Evolutionary conservation across 306 rosid genomes (phyloP).

Genomic region (Dryas octopetala): DNA sequence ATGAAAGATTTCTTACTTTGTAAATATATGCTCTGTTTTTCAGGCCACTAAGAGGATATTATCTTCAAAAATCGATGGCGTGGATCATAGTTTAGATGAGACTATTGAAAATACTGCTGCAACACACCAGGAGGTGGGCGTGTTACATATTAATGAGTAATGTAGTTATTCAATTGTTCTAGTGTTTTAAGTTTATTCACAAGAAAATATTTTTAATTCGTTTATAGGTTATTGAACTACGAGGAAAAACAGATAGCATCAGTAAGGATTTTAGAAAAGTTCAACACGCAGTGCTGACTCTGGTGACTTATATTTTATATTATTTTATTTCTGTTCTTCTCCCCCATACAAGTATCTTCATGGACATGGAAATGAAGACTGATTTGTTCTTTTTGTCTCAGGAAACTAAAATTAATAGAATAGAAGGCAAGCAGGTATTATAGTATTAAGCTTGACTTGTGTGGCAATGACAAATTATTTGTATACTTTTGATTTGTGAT

Average conservation of each 20-base stretch:
- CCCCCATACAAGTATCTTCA: slow-evolving; percentile 3
- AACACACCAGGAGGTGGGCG: slow-evolving; percentile 61
- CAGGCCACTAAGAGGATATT: slow-evolving; percentile 68
- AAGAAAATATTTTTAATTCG: slow-evolving; percentile 11
- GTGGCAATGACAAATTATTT: slow-evolving; percentile 9
- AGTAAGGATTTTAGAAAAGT: slow-evolving; percentile 46
- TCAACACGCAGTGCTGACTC: slow-evolving; percentile 45
- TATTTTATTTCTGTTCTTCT: slow-evolving; percentile 6
- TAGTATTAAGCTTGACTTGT: background rate
- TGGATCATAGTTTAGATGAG: slow-evolving; percentile 61
- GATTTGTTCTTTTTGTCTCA: slow-evolving; percentile 36
- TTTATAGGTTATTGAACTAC: slow-evolving; percentile 60
- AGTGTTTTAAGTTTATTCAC: background rate
- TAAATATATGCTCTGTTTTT: slow-evolving; percentile 23
- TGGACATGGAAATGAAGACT: slow-evolving; percentile 19
- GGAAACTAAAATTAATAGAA: slow-evolving; percentile 63
- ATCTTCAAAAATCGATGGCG: slow-evolving; percentile 54
- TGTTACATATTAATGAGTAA: slow-evolving; percentile 11
- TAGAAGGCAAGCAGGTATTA: slow-evolving; percentile 85
- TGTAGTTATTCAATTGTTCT: background rate
- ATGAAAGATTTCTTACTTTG: slow-evolving; percentile 19
- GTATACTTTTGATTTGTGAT: background rate
- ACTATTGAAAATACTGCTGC: slow-evolving; percentile 39
- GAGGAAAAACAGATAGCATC: slow-evolving; percentile 40
- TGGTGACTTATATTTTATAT: slow-evolving; percentile 49